Base-by-base conservation (phyloP, 1,284 basidiomycete genomes). In the Phellopilus nigrolimitatus region DNA sequence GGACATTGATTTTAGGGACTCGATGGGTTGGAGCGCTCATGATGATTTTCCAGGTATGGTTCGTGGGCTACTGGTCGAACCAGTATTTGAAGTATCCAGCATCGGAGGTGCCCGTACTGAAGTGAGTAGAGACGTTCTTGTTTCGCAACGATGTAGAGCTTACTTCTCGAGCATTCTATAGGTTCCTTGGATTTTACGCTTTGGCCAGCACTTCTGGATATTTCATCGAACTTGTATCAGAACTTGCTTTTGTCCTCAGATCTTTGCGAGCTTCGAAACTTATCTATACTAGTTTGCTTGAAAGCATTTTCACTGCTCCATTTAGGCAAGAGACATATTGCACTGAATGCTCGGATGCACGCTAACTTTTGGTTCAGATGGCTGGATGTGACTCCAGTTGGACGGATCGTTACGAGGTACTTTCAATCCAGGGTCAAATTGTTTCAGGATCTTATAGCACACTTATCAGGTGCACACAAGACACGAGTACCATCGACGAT, bases 381-480 rank as follows among this genome's bases (percentile, higher is more conserved):
- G 65, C 55, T 73, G 19, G 71, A 74, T 51, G 59, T 62, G 10
- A 71, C 70, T 4, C 73, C 73, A 0, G 65, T 70, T 3, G 72
- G 71, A 21, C 61, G 71, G 34, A 68, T 73, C 57, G 65, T 72
- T 49, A 61, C 66, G 34, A 63, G 72, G 41, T 72, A 37, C 9
- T 33, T 4, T 36, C 4, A 58, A 69, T 69, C n/a, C 69, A 17
- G 10, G 12, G 2, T 37, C 6, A 15, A 2, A 8, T 10, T 37
- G n/a, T 7, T 39, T 13, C n/a, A n/a, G n/a, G n/a, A 12, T 25
- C 39, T 33, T n/a, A 12, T 19, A 5, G 30, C 17, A 31, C 72
- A 70, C 69, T 15, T 10, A 8, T 15, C 15, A 50, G 49, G 19
- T 50, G 49, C 59, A 71, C 71, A 9, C 71, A 71, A 49, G 73